Evolutionary conservation across 2,329 filamentous ascomycete species (phyloP).

Genomic region (Fusarium liriodendri): DNA sequence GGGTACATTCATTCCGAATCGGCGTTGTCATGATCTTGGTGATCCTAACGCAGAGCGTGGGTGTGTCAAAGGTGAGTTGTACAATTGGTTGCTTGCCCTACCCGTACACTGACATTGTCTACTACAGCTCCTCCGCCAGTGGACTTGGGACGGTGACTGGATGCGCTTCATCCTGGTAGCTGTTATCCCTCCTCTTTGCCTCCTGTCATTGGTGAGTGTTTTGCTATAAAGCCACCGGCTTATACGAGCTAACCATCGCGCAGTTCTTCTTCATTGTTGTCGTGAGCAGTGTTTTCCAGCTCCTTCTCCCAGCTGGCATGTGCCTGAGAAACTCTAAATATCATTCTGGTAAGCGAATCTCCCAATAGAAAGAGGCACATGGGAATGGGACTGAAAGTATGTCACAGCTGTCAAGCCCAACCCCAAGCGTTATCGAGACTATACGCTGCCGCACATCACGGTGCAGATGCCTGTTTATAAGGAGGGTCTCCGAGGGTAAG

Average conservation of each 20-base stretch:
- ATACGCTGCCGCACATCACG: constrained; percentile 57
- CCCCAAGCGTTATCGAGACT: constrained; percentile 39
- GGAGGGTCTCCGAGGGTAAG: constrained; percentile 40
- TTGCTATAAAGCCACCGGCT: fast-evolving
- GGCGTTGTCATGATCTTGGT: constrained; percentile 43
- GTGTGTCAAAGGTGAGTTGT: constrained; percentile 37
- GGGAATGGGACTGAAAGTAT: background rate
- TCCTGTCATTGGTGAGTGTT: constrained; percentile 24
- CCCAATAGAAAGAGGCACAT: background rate
- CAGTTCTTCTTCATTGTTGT: constrained; percentile 45
- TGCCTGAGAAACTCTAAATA: constrained; percentile 42
- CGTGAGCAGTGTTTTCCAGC: constrained; percentile 40
- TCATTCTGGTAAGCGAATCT: constrained; percentile 32
- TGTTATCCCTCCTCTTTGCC: constrained; percentile 32
- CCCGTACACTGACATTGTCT: fast-evolving
- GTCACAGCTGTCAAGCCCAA: constrained; percentile 41
- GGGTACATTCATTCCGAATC: constrained; percentile 39
- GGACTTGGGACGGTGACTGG: constrained; percentile 38
- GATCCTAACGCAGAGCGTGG: constrained; percentile 40
- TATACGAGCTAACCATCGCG: background rate
- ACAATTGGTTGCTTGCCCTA: too few relatives aligned
- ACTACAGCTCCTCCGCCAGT: constrained; percentile 26
- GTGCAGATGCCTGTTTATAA: constrained; percentile 62
- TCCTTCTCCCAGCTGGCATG: constrained; percentile 39
- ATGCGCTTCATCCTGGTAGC: constrained; percentile 31